These are phyloP conservation scores for Linderniella brevidens DNA, from an alignment of 257 asterid genomes.

Conservation along the genomic window DNA sequence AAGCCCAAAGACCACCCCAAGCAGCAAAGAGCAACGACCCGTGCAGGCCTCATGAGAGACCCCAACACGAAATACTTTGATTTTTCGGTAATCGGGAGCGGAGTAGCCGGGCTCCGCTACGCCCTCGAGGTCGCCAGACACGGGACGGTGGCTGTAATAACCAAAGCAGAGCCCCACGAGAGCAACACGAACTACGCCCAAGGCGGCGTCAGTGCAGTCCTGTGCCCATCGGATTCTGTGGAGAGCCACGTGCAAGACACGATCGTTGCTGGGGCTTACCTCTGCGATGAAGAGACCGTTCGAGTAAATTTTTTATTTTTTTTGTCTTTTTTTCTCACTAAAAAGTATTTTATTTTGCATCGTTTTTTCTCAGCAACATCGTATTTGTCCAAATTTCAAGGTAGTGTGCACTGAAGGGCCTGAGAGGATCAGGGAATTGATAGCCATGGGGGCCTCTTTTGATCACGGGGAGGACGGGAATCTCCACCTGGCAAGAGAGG, in stretches of 20 bases:
- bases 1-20: slow-evolving; percentile 20
- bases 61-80: slow-evolving; percentile 58
- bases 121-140: slow-evolving; percentile 92
- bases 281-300: slow-evolving; percentile 97
- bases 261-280: slow-evolving; percentile 93
- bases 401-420: slow-evolving; percentile 99
- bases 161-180: slow-evolving; percentile 96
- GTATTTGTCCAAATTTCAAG: slow-evolving; percentile 15
- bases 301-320: slow-evolving; percentile 35
- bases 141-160: slow-evolving; percentile 86
- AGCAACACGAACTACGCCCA: slow-evolving; percentile 98
- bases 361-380: neutral
- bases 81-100: slow-evolving; percentile 89
- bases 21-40: slow-evolving; percentile 21
- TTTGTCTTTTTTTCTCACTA: neutral
- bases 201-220: slow-evolving; percentile 98
- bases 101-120: slow-evolving; percentile 97
- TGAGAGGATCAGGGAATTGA: slow-evolving; percentile 81
- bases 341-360: neutral
- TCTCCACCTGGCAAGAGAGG: slow-evolving; percentile 93
- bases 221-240: slow-evolving; percentile 89
- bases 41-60: slow-evolving; percentile 40
- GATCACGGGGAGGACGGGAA: slow-evolving; percentile 99
- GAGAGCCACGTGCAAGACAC: slow-evolving; percentile 93
- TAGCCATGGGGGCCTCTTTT: slow-evolving; percentile 99